Base-by-base conservation (phyloP, 352 stramenopile genomes). In the Globisporangium uncinulatum region DNA sequence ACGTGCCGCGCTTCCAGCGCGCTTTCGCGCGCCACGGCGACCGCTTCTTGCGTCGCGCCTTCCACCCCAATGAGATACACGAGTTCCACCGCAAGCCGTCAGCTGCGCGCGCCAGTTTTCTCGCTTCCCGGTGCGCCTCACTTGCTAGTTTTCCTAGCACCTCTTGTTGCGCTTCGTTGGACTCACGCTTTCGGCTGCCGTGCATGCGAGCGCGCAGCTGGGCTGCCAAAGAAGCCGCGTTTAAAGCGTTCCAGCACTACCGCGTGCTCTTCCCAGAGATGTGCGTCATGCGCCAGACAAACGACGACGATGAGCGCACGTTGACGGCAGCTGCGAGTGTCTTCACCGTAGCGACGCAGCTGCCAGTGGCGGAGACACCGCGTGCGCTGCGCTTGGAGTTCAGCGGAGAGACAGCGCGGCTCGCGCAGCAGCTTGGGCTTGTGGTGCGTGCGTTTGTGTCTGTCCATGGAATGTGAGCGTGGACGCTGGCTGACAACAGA, bases 251-350 rank as follows among this genome's bases (percentile, higher is more conserved):
- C 58, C 79, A 87, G 56, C 64, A 70, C 14, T 90, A 87, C 51
- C 82, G 85, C 31, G 73, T 94, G 49, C 70, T 77, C 24, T 94
- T 94, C 59, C 82, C 82, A 4, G 85, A 94, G 55, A 86, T 94
- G 36, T 54, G 69, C 41, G 37, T 80, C 46, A 54, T 57, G 9
- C 54, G 56, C 11, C 54, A 59, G 19, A 21, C 15, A n/a, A 21
- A n/a, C 14, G 31, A 49, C 45, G 49, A 59, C 34, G n/a, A 45
- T 41, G 0, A 47, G 8, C 50, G 19, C 24, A 13, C 20, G 21
- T 8, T 19, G 34, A 36, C 8, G 4, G 8, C 29, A 42, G 32
- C 17, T 48, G 44, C 44, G 17, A 37, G 44, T 37, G 11, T 36
- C 3, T 55, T 54, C 36, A n/a, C 51, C 7, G 53, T 65, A 32